A percentile compares a stretch with the other conserved stretches of the same genome.
Conservation (phyloP, 495 filamentous ascomycete genomes). For the Penicillium samsonianum region DNA sequence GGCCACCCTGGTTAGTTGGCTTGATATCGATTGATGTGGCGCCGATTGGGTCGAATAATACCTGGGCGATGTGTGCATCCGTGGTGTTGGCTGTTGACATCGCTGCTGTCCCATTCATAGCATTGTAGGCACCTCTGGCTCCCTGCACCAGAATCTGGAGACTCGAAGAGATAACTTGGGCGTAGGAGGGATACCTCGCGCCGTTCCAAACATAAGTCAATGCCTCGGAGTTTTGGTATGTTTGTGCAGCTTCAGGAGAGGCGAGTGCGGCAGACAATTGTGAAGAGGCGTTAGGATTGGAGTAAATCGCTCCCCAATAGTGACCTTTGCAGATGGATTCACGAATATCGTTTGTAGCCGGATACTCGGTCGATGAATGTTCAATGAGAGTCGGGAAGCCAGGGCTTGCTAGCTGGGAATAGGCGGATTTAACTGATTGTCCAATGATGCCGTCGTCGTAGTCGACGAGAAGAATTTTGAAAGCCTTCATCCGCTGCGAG, state of each 20-base stretch:
- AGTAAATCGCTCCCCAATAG: slow-evolving; percentile 44
- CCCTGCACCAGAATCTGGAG: slow-evolving; percentile 26
- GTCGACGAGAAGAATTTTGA: slow-evolving; percentile 45
- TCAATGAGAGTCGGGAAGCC: slow-evolving; percentile 37
- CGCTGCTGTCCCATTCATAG: slow-evolving; percentile 28
- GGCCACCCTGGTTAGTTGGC: slow-evolving; percentile 40
- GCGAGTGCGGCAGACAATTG: slow-evolving; percentile 31
- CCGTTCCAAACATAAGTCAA: slow-evolving; percentile 48
- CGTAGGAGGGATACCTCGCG: slow-evolving; percentile 40
- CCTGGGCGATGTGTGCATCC: slow-evolving; percentile 24
- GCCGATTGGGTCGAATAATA: slow-evolving; percentile 40
- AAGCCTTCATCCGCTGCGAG: not conserved
- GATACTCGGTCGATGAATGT: slow-evolving; percentile 19
- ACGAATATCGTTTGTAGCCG: slow-evolving; percentile 22
- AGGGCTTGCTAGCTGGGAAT: slow-evolving; percentile 28
- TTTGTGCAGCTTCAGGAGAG: slow-evolving; percentile 15
- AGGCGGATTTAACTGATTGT: slow-evolving; percentile 35
- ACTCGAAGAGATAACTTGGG: slow-evolving; percentile 32
- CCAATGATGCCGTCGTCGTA: slow-evolving; percentile 47
- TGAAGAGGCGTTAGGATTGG: slow-evolving; percentile 29
- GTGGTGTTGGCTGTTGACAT: slow-evolving; percentile 21
- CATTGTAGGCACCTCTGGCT: slow-evolving; percentile 31
- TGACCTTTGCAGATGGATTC: slow-evolving; percentile 34
- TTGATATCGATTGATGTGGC: slow-evolving; percentile 39
- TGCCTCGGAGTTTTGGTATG: slow-evolving; percentile 30